Percentiles rank a stretch among this genome's conserved stretches.
Conservation (phyloP, 2,329 filamentous ascomycete genomes). For the Scedosporium dehoogii region DNA sequence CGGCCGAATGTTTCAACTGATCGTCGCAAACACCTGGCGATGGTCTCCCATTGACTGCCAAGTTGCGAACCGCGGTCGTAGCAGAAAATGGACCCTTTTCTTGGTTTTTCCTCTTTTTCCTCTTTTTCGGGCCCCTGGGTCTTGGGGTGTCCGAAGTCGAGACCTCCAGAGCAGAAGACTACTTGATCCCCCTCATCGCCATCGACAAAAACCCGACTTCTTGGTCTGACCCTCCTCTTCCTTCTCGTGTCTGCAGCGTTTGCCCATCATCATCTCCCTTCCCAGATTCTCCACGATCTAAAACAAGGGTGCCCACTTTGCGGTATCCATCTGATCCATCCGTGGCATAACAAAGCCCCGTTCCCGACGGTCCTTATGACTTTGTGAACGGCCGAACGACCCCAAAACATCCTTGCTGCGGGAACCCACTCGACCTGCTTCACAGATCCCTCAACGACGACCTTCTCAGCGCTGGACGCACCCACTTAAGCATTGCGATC, state of each 20-base stretch:
- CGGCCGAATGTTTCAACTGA: background rate
- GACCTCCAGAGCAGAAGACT: background rate
- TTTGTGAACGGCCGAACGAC: no score
- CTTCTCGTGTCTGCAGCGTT: background rate
- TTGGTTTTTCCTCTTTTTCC: background rate
- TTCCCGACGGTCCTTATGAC: no score
- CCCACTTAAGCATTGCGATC: background rate
- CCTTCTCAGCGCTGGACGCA: background rate
- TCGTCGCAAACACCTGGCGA: background rate
- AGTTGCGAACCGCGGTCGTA: background rate
- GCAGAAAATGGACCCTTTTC: background rate
- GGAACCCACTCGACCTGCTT: no score
- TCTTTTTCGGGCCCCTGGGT: background rate
- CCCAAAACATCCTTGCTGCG: no score
- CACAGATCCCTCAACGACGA: no score
- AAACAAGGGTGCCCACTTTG: background rate
- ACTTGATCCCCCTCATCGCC: background rate
- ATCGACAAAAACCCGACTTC: background rate
- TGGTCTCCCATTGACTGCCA: background rate
- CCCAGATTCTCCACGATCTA: background rate
- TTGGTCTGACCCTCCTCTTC: background rate
- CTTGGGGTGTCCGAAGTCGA: no score
- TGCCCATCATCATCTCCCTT: background rate
- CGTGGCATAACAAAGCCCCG: no score
- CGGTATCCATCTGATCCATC: no score